Conservation (phyloP, 164 flowering plant genomes). For the Saururus chinensis region DNA sequence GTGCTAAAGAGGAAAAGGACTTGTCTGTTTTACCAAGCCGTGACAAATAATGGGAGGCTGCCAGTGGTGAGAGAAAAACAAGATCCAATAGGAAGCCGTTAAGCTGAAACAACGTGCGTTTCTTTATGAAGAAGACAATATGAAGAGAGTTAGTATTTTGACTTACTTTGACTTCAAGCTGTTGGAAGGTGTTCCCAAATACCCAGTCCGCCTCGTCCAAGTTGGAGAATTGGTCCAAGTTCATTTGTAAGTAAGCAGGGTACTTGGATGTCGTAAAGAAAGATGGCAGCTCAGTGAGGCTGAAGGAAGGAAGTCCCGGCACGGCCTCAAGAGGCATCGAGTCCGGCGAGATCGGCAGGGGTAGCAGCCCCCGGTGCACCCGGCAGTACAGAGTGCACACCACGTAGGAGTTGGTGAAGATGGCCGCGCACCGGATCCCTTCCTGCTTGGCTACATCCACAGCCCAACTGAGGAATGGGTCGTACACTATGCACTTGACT, state of each 20-base stretch:
- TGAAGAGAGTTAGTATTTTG: background rate
- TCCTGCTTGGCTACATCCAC: conserved; percentile 9
- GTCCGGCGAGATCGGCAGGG: conserved; percentile 16
- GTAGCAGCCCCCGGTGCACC: conserved; percentile 5
- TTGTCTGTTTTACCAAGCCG: no score
- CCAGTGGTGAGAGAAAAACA: no score
- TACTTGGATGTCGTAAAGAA: conserved; percentile 2
- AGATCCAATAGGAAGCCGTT: no score
- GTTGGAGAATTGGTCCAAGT: conserved; percentile 15
- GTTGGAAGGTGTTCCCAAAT: conserved; percentile 12
- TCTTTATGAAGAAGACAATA: no score
- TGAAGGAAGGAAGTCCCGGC: conserved; percentile 25
- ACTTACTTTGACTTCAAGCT: conserved; percentile 17
- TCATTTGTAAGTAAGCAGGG: conserved; percentile 5
- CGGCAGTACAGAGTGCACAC: conserved; percentile 8
- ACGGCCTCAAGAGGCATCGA: conserved; percentile 3
- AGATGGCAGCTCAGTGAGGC: conserved; percentile 27
- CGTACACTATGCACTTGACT: conserved; percentile 6
- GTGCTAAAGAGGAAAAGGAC: no score
- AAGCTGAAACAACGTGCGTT: no score
- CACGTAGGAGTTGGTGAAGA: conserved; percentile 13
- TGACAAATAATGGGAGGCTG: no score
- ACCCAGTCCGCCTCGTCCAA: conserved; percentile 18
- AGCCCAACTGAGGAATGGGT: conserved; percentile 10
- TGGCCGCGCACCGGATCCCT: conserved; percentile 6